phyloP scores from a whole-genome alignment of 345 rosid species.

The Clausena lansium region DNA sequence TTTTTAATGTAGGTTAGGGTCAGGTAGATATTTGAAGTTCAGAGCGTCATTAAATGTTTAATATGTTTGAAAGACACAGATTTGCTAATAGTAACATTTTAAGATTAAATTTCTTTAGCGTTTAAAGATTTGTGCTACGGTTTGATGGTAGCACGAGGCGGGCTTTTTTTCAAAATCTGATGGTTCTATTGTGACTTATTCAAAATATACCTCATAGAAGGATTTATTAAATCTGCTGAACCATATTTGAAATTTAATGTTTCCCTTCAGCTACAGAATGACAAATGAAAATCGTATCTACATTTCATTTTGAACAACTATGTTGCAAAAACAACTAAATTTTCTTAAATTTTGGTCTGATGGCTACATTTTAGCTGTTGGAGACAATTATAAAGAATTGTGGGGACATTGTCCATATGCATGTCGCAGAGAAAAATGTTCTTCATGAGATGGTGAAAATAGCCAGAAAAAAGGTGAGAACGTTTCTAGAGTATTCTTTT shows the following conservation, averaged over 20 bases:
- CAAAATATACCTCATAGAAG: not conserved
- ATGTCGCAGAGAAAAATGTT: constrained; percentile 95
- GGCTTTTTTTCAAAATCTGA: not conserved
- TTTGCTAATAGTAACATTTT: not conserved
- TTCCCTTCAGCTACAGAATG: not conserved
- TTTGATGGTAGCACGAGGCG: not conserved
- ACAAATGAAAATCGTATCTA: not conserved
- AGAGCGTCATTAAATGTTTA: not conserved
- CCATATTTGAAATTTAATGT: not conserved
- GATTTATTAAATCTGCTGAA: not conserved
- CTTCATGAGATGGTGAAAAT: constrained; percentile 96
- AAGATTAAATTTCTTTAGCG: not conserved
- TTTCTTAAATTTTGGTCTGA: constrained; percentile 21
- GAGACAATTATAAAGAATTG: constrained; percentile 98
- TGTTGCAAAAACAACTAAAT: constrained; percentile 3
- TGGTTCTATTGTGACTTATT: not conserved
- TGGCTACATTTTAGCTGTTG: constrained; percentile 57
- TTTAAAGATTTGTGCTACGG: not conserved
- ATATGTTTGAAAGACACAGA: not conserved
- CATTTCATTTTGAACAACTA: constrained; percentile 8
- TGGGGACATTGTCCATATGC: constrained; percentile 99
- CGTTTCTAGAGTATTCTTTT: constrained; percentile 17
- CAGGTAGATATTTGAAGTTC: not conserved
- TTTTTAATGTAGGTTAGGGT: not conserved
- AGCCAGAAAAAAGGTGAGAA: constrained; percentile 81